Conservation (phyloP, 495 filamentous ascomycete species). For the Evernia prunastri region DNA sequence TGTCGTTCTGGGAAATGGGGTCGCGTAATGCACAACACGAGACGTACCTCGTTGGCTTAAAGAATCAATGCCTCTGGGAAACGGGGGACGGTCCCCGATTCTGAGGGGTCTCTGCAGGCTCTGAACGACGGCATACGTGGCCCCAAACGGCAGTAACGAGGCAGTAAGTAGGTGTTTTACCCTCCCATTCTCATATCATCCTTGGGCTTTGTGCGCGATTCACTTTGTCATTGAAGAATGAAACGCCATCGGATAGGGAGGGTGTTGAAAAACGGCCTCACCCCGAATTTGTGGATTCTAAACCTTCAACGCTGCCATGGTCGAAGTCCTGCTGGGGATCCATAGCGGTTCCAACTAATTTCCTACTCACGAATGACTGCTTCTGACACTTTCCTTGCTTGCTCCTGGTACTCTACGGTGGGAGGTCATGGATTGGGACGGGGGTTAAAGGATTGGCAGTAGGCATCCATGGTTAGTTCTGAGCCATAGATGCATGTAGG, state of each 20-base stretch:
- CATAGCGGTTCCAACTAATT: neutral
- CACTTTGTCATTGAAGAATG: neutral
- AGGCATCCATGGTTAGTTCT: neutral
- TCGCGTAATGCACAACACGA: too few relatives aligned
- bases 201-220: neutral
- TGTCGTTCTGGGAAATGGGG: neutral
- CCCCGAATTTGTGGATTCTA: too few relatives aligned
- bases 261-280: too few relatives aligned
- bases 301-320: neutral
- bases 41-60: too few relatives aligned
- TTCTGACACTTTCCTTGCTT: neutral
- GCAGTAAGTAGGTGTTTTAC: too few relatives aligned
- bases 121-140: too few relatives aligned
- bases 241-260: neutral
- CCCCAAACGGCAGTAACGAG: too few relatives aligned
- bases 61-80: too few relatives aligned
- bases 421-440: neutral
- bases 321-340: neutral
- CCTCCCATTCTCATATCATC: neutral
- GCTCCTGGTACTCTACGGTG: too few relatives aligned
- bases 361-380: too few relatives aligned
- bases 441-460: neutral
- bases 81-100: too few relatives aligned
- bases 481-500: neutral
- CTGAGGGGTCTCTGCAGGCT: too few relatives aligned